A percentile compares a stretch with the other conserved stretches of the same genome.
Evolutionary conservation across 331 rosid genomes (phyloP).

Genomic region (Malus hybrid): DNA sequence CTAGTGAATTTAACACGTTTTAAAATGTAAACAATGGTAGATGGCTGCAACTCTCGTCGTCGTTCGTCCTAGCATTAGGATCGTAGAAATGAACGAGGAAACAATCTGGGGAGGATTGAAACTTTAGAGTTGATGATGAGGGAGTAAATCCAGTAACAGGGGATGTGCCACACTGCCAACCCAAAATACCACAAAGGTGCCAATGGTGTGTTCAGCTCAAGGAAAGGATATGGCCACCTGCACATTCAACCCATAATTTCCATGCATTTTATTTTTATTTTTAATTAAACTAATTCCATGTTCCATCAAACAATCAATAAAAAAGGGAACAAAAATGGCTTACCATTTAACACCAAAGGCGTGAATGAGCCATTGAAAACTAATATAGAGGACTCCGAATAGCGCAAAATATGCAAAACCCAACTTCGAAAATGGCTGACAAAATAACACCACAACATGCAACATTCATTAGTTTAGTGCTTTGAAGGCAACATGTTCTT

Average conservation of each 20-base stretch:
- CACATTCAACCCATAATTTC: not conserved
- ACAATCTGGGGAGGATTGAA: conserved; percentile 40
- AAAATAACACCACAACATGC: not conserved
- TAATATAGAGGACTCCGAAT: conserved; percentile 29
- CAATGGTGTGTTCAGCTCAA: conserved; percentile 60
- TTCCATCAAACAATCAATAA: not conserved
- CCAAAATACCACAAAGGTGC: conserved; percentile 73
- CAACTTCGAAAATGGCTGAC: conserved; percentile 31
- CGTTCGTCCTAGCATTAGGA: no score
- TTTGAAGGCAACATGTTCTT: no score
- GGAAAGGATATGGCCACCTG: conserved; percentile 87
- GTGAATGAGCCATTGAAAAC: conserved; percentile 62
- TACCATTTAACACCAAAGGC: conserved; percentile 45
- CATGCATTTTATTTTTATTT: no score
- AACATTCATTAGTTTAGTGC: not conserved
- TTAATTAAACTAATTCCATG: no score
- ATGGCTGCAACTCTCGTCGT: no score
- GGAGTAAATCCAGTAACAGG: conserved; percentile 56
- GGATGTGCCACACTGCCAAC: conserved; percentile 62
- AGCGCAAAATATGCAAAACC: conserved; percentile 27
- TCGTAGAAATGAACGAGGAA: conserved; percentile 39
- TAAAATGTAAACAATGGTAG: no score
- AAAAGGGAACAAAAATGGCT: not conserved
- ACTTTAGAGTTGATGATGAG: conserved; percentile 46
- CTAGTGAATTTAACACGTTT: not conserved